A percentile compares a stretch with the other conserved stretches of the same genome.
Evolutionary conservation across 2,329 filamentous ascomycete species (phyloP).

Genomic region (Chaetomium olivaceum): DNA sequence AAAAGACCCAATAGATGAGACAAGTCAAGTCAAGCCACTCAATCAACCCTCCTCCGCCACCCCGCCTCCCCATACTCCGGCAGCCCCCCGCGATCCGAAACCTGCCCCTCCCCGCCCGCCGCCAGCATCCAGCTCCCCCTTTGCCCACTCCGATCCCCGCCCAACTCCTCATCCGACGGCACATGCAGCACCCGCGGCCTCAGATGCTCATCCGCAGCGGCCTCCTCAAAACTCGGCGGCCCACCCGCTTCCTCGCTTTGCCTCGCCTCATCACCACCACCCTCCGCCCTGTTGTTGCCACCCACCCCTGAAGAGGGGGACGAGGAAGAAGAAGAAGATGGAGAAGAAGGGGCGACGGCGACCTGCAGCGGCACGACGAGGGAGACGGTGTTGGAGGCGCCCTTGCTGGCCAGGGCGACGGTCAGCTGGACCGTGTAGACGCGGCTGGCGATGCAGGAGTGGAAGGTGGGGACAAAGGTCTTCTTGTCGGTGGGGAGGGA

Average conservation of each 20-base stretch:
- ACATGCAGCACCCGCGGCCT: constrained; percentile 46
- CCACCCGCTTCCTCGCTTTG: constrained; percentile 29
- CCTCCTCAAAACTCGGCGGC: constrained; percentile 54
- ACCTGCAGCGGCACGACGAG: constrained; percentile 55
- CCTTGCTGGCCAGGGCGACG: constrained; percentile 42
- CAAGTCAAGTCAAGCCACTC: too few species aligned
- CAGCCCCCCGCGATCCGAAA: constrained; percentile 30
- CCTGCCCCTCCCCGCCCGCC: constrained; percentile 15
- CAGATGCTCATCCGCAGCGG: constrained; percentile 47
- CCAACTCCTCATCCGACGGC: constrained; percentile 19
- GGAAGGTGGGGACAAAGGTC: constrained; percentile 58
- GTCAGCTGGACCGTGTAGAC: constrained; percentile 54
- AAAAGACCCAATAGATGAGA: not conserved
- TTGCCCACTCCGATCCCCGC: not conserved
- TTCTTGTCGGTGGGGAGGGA: constrained; percentile 49
- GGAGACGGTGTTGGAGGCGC: constrained; percentile 44
- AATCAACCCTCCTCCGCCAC: constrained; percentile 14
- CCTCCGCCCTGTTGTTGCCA: too few species aligned
- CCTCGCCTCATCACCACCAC: constrained; percentile 4
- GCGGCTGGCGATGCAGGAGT: constrained; percentile 58
- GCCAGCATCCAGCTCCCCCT: constrained; percentile 11
- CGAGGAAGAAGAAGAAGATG: too few species aligned
- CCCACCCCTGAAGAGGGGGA: too few species aligned
- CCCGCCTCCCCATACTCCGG: constrained; percentile 33
- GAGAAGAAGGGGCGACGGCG: constrained; percentile 39